Percentiles rank a stretch among this genome's conserved stretches.
Conservation (phyloP, 2,329 filamentous ascomycete genomes). For the Phaeophleospora eucalypticola region DNA sequence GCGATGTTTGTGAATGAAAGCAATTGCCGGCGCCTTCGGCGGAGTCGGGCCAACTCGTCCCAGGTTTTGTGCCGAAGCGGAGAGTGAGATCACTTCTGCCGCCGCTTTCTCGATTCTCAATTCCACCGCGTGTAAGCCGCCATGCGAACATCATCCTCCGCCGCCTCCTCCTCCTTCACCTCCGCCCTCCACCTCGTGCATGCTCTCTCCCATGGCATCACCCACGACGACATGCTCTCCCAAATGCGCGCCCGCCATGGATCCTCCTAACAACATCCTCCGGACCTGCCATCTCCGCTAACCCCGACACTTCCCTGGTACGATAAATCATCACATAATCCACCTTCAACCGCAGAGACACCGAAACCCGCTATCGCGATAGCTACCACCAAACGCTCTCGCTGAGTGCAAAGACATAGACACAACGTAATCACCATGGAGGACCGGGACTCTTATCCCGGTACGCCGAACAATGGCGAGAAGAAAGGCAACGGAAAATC, state of each 20-base stretch:
- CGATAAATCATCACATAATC: background rate
- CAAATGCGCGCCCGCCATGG: background rate
- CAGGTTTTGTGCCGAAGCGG: too few species aligned
- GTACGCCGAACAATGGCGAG: conserved; percentile 17
- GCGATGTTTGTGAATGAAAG: too few species aligned
- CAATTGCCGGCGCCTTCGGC: too few species aligned
- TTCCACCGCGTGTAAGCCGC: background rate
- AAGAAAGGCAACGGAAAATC: conserved; percentile 13
- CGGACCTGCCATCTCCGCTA: background rate
- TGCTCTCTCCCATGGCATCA: background rate
- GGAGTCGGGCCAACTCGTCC: too few species aligned
- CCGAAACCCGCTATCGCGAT: background rate
- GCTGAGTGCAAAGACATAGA: background rate
- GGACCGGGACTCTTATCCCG: conserved; percentile 12
- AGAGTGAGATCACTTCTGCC: too few species aligned
- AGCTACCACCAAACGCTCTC: background rate
- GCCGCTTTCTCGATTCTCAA: too few species aligned
- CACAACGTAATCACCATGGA: background rate
- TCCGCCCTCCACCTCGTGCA: background rate
- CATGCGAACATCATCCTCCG: background rate
- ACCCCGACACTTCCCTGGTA: background rate
- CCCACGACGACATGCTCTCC: background rate
- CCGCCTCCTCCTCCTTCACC: background rate
- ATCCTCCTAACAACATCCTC: background rate
- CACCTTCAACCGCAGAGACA: background rate